Evolutionary conservation across 306 rosid genomes (phyloP), one percentile per base, ranked within the genome.

Genomic region (Dalbergia oliveri): DNA sequence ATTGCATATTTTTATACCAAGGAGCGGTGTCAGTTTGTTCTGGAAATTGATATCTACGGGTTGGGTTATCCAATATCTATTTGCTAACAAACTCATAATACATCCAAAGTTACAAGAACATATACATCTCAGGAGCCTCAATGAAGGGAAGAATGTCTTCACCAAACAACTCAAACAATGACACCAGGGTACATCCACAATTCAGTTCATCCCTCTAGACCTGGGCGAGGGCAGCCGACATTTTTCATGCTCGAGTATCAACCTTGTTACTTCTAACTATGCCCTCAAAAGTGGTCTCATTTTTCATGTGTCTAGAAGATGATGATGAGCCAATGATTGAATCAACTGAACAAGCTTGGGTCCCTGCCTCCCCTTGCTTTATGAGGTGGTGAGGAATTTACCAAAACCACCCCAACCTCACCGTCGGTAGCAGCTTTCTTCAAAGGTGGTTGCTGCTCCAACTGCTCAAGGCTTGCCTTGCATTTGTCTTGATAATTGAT

Each of bases 171-270:
- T 90, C 92, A 71, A 79, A 83, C 81, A 88, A 73, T 14, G 87
- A 82, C 6, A 73, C 81, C 72, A 86, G 81, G 71, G 79, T 75
- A 6, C 89, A 85, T 69, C 92, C 93, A 73, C 95, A 92, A 78
- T 89, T 79, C 69, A 92, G 91, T 73, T 90, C 95, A 14, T 89
- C 89, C 81, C 85, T 92, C 93, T 95, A 92, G 68, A 92, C 81
- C 79, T 89, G 97, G 34, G 77, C n/a, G 19, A 92, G 95, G 63
- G 84, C 61, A 75, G 97, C 86, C n/a, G 87, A 82, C 66, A 73
- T 79, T 47, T 84, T 81, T 9, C 67, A 66, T 57, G 87, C 45
- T 57, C 44, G 85, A 66, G 66, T 81, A 69, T 68, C 82, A 49
- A 21, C 81, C 49, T 10, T 26, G 53, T 45, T 80, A 44, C 49